phyloP scores from a whole-genome alignment of 2,329 filamentous ascomycete genomes.

The Xylariales sp. region DNA sequence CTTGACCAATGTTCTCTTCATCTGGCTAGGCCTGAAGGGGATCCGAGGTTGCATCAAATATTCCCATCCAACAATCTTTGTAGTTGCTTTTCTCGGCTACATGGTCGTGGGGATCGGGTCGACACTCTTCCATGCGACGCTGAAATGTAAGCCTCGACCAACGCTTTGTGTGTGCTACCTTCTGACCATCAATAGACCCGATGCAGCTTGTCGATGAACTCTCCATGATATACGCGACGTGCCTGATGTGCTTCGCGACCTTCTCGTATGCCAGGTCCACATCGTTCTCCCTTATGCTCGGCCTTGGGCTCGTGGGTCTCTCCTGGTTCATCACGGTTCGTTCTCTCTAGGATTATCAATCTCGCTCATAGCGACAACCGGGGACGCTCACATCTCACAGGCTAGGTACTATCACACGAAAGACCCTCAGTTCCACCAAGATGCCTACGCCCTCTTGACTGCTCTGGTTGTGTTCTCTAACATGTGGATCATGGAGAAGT shows the following conservation, averaged over 20 bases:
- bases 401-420: constrained; percentile 71
- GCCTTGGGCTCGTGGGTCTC: constrained; percentile 48
- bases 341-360: not conserved
- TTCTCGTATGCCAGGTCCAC: constrained; percentile 64
- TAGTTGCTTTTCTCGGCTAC: constrained; percentile 55
- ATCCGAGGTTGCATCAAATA: constrained; percentile 68
- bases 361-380: not conserved
- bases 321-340: constrained; percentile 70
- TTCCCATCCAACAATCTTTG: constrained; percentile 70
- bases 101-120: constrained; percentile 50
- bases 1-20: constrained; percentile 76
- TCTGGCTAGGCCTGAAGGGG: constrained; percentile 72
- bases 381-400: constrained; percentile 18
- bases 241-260: constrained; percentile 57
- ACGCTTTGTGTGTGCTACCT: not conserved
- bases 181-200: constrained; percentile 35
- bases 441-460: constrained; percentile 70
- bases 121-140: constrained; percentile 51
- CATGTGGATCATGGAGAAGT: constrained; percentile 66
- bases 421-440: constrained; percentile 79
- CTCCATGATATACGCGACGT: constrained; percentile 57
- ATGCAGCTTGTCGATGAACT: constrained; percentile 59
- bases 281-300: constrained; percentile 49
- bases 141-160: constrained; percentile 44
- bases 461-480: constrained; percentile 65